A percentile compares a stretch with the other conserved stretches of the same genome.
phyloP scores from a whole-genome alignment of 192 early-diverging fungal genomes.

The Backusella sp. region DNA sequence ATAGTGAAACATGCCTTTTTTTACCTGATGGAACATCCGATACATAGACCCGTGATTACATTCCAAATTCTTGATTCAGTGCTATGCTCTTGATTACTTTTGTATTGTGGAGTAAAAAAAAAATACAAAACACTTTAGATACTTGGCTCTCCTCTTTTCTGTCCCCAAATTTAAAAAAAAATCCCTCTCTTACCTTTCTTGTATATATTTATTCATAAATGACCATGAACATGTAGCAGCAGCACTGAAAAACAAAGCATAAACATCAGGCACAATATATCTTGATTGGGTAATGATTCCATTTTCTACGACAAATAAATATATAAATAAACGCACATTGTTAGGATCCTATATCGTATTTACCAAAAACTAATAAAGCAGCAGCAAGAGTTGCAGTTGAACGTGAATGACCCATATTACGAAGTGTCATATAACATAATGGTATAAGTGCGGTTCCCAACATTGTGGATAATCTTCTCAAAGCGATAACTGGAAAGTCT shows the following conservation, averaged over 20 bases:
- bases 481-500: slow-evolving; percentile 66
- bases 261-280: neutral
- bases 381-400: neutral
- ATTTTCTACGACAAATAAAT: slow-evolving; percentile 60
- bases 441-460: slow-evolving; percentile 80
- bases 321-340: neutral
- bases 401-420: slow-evolving; percentile 30
- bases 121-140: slow-evolving; percentile 35
- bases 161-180: neutral
- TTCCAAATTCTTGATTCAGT: slow-evolving; percentile 81
- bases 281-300: slow-evolving; percentile 60
- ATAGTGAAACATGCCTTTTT: neutral
- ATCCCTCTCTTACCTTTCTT: slow-evolving; percentile 14
- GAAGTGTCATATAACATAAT: slow-evolving; percentile 77
- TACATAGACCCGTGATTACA: slow-evolving; percentile 72
- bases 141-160: slow-evolving; percentile 38
- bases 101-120: neutral
- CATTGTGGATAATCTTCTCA: slow-evolving; percentile 74
- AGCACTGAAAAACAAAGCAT: slow-evolving; percentile 32
- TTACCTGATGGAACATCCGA: slow-evolving; percentile 60
- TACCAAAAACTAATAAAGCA: neutral
- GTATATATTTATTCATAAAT: slow-evolving; percentile 65
- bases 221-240: slow-evolving; percentile 78
- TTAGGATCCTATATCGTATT: neutral
- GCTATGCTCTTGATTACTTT: neutral